phyloP scores from a whole-genome alignment of 2,329 filamentous ascomycete genomes.

The Xylaria sp. region DNA sequence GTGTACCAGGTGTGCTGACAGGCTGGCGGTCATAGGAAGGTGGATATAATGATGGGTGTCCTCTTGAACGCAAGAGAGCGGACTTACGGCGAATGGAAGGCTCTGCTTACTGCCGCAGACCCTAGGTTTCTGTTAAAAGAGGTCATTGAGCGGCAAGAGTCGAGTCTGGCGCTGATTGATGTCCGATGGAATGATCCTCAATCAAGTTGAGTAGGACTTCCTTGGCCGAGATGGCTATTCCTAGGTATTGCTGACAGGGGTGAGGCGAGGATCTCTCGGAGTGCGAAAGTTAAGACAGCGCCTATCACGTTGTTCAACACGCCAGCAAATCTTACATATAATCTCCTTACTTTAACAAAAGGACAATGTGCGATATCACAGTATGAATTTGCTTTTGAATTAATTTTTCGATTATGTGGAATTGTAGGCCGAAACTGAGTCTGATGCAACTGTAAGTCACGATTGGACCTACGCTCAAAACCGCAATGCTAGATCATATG shows the following conservation, averaged over 20 bases:
- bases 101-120: slow-evolving; percentile 12
- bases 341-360: background rate
- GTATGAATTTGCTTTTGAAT: background rate
- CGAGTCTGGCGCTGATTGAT: slow-evolving; percentile 17
- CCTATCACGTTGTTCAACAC: background rate
- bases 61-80: slow-evolving; percentile 27
- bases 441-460: slow-evolving; percentile 20
- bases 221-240: background rate
- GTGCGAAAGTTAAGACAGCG: slow-evolving; percentile 1
- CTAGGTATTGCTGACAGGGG: background rate
- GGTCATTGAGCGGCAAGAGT: slow-evolving; percentile 17
- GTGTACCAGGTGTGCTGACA: background rate
- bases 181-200: slow-evolving; percentile 9
- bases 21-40: background rate
- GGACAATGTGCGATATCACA: background rate
- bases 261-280: background rate
- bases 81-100: slow-evolving; percentile 12
- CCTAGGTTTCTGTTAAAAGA: slow-evolving; percentile 17
- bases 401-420: background rate
- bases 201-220: background rate
- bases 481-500: background rate
- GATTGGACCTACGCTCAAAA: background rate
- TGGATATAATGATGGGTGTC: slow-evolving; percentile 19
- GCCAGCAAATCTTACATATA: background rate
- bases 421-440: slow-evolving; percentile 3